These are phyloP conservation scores for Clonostachys rosea DNA, from an alignment of 2,329 filamentous ascomycete species.

Conservation along the genomic window DNA sequence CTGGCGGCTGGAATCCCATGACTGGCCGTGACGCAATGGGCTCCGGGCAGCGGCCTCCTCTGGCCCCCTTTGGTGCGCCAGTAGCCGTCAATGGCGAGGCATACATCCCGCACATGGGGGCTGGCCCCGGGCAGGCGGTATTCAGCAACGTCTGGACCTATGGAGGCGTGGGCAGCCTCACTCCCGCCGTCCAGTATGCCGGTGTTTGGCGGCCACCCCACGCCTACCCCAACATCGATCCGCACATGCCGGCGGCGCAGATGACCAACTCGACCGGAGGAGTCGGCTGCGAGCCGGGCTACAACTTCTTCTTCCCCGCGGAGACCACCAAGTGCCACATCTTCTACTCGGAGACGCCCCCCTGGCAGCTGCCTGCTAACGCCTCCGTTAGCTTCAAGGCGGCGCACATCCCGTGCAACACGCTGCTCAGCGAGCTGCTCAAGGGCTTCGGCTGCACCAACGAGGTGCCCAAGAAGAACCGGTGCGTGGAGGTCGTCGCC, in stretches of 20 bases:
- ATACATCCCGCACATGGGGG: constrained; percentile 27
- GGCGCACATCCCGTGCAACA: constrained; percentile 46
- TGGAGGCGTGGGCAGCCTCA: not conserved
- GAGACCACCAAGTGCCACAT: constrained; percentile 57
- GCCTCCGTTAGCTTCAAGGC: constrained; percentile 40
- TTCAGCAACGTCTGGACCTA: constrained; percentile 12
- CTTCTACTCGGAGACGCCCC: constrained; percentile 42
- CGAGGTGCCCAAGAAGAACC: constrained; percentile 43
- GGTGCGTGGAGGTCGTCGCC: constrained; percentile 49
- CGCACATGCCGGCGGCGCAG: constrained; percentile 43
- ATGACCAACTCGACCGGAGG: constrained; percentile 54
- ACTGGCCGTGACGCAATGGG: constrained; percentile 28
- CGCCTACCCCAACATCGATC: constrained; percentile 33
- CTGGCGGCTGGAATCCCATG: constrained; percentile 32
- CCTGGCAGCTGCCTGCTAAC: constrained; percentile 45
- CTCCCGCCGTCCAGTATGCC: constrained; percentile 20
- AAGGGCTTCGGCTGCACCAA: constrained; percentile 54
- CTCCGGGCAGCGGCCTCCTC: constrained; percentile 19
- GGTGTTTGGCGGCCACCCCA: constrained; percentile 32
- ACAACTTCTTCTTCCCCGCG: constrained; percentile 56
- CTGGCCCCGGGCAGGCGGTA: constrained; percentile 16
- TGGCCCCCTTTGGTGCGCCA: constrained; percentile 24
- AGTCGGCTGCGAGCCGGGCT: constrained; percentile 54
- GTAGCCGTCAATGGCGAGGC: constrained; percentile 26
- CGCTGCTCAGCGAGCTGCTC: constrained; percentile 52